Base-by-base conservation (phyloP, 139 green algal species). In the Asterochloris sp. region DNA sequence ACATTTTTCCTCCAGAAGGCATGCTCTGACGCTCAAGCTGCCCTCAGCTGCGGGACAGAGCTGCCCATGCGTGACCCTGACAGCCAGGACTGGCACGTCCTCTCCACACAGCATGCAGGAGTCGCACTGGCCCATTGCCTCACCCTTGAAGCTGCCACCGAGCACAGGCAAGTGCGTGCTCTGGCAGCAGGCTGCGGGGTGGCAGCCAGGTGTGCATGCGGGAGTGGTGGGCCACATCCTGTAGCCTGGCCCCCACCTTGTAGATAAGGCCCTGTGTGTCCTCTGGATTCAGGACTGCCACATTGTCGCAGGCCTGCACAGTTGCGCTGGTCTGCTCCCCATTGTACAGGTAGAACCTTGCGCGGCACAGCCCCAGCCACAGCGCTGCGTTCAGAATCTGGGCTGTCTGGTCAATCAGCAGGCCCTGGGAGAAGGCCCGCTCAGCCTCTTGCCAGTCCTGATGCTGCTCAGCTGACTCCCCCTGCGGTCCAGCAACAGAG, bases 281-380 rank as follows among this genome's bases (percentile, higher is more conserved):
- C 12, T 67, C 84, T 26, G 67, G 26, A 6, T 82, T 13, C 79
- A 79, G 28, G 15, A 62, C 62, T 28, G 78, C 23, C 62, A 64
- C 23, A 27, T 76, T 62, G 61, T 67, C 23, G n/a, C 76, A 79
- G 0, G 82, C 76, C 76, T 86, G 26, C 27, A 86, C 28, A 54
- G 83, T 82, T 28, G 74, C 76, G 21, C 29, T 27, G 27, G 19
- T 24, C 24, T 82, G 74, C 12, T 80, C 23, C 38, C 38, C 38
- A 54, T 54, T 6, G 38, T 54, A 54, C 28, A 87, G 73, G 47
- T 74, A 24, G 47, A 73, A 76, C 24, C 80, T 14, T 60, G 82
- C 73, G 29, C 28, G 63, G 83, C 86, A 89, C 73, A 90, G 76
- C 23, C 86, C 89, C 24, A 87, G 64, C 89, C 86, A 90, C 76